These are phyloP conservation scores for Kalanchoe fedtschenkoi DNA, from an alignment of 164 flowering plant species.

Conservation along the genomic window DNA sequence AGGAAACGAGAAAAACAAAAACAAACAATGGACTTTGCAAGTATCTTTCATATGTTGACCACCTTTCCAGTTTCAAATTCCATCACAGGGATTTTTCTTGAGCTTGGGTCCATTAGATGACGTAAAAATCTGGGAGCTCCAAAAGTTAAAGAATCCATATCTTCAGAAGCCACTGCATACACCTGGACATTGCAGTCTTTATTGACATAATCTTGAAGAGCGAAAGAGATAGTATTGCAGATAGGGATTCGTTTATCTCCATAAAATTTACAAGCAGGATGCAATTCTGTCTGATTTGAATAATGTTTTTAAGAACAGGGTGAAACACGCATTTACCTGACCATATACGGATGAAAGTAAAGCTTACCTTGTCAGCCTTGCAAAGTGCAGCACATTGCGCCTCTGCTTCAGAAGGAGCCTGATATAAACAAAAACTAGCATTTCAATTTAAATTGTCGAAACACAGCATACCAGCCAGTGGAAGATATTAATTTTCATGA, in stretches of 20 bases:
- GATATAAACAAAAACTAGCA: conserved; percentile 8
- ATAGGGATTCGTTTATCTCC: background rate
- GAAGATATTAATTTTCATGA: background rate
- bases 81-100: conserved; percentile 91
- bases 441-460: background rate
- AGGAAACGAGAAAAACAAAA: background rate
- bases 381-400: conserved; percentile 97
- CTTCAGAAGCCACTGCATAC: conserved; percentile 97
- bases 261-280: background rate
- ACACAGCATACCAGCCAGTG: background rate
- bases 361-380: conserved; percentile 66
- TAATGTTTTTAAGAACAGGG: background rate
- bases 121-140: conserved; percentile 95
- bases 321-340: background rate
- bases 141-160: conserved; percentile 98
- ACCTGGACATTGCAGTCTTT: conserved; percentile 34
- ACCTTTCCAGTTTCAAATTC: conserved; percentile 91
- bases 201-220: background rate
- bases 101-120: conserved; percentile 94
- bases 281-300: background rate
- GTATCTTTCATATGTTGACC: background rate
- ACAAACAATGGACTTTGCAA: conserved; percentile 6
- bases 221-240: background rate
- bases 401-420: conserved; percentile 99
- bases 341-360: background rate